These are phyloP conservation scores for Coemansia reversa DNA, from an alignment of 192 early-diverging fungal species.

Conservation along the genomic window DNA sequence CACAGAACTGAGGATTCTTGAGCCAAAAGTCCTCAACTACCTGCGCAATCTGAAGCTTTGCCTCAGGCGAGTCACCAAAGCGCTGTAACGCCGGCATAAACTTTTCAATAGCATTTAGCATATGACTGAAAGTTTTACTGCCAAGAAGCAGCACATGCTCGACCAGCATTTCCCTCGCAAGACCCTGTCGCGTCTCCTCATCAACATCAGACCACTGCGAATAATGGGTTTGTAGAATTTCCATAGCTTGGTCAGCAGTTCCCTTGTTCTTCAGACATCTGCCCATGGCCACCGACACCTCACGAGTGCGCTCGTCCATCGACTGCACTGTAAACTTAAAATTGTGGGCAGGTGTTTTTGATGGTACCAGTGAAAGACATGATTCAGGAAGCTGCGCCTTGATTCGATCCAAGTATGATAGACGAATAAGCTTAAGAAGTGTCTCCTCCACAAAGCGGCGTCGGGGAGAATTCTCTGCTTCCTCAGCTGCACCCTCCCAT, in stretches of 20 bases:
- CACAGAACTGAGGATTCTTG: slow-evolving; percentile 84
- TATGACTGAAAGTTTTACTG: slow-evolving; percentile 91
- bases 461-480: slow-evolving; percentile 22
- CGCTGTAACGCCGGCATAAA: slow-evolving; percentile 53
- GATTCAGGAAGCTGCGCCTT: slow-evolving; percentile 71
- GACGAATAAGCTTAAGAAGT: slow-evolving; percentile 78
- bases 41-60: slow-evolving; percentile 69
- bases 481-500: slow-evolving; percentile 57
- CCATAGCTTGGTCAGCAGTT: slow-evolving; percentile 48
- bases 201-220: slow-evolving; percentile 44
- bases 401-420: slow-evolving; percentile 89
- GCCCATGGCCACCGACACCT: slow-evolving; percentile 57
- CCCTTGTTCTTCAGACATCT: slow-evolving; percentile 50
- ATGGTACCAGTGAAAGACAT: slow-evolving; percentile 61
- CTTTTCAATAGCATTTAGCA: slow-evolving; percentile 88
- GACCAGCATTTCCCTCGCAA: slow-evolving; percentile 72
- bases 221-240: slow-evolving; percentile 50
- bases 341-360: slow-evolving; percentile 64
- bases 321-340: slow-evolving; percentile 66
- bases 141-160: slow-evolving; percentile 86
- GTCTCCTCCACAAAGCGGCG: slow-evolving; percentile 79
- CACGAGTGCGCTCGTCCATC: slow-evolving; percentile 62
- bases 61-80: slow-evolving; percentile 57
- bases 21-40: slow-evolving; percentile 77
- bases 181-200: slow-evolving; percentile 27